A percentile compares a stretch with the other conserved stretches of the same genome.
These are phyloP conservation scores for Russula virescens DNA, from an alignment of 768 basidiomycete genomes.

Conservation along the genomic window DNA sequence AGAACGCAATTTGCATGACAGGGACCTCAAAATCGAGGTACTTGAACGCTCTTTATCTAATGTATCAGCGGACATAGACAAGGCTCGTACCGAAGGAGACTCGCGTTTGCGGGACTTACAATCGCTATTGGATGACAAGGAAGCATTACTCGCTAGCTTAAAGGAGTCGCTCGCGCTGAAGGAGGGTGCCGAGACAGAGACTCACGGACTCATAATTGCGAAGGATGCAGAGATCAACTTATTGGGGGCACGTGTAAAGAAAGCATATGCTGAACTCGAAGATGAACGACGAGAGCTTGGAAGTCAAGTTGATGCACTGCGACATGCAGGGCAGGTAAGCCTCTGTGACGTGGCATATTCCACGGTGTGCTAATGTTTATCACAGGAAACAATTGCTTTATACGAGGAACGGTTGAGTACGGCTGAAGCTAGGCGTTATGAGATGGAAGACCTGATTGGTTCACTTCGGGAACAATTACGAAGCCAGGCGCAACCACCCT, in stretches of 20 bases:
- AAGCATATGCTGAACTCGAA: slow-evolving; percentile 42
- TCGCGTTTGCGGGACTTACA: slow-evolving; percentile 39
- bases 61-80: slow-evolving; percentile 39
- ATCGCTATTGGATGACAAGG: slow-evolving; percentile 40
- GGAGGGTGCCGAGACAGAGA: slow-evolving; percentile 46
- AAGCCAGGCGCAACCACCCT: slow-evolving; percentile 30
- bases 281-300: slow-evolving; percentile 64
- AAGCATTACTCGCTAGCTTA: slow-evolving; percentile 42
- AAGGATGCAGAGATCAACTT: slow-evolving; percentile 57
- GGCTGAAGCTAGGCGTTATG: slow-evolving; percentile 67
- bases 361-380: slow-evolving; percentile 10
- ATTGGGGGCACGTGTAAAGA: slow-evolving; percentile 45
- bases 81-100: slow-evolving; percentile 42
- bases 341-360: background rate
- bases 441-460: slow-evolving; percentile 62
- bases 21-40: slow-evolving; percentile 40
- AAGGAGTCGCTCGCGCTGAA: slow-evolving; percentile 49
- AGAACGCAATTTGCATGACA: slow-evolving; percentile 42
- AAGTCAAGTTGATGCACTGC: slow-evolving; percentile 74
- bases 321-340: slow-evolving; percentile 80
- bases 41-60: slow-evolving; percentile 43
- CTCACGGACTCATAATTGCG: slow-evolving; percentile 43
- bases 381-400: slow-evolving; percentile 86
- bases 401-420: slow-evolving; percentile 85
- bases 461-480: slow-evolving; percentile 50